These are phyloP conservation scores for Neostapfia colusana DNA, from an alignment of 176 grass and related monocot genomes.

Conservation along the genomic window DNA sequence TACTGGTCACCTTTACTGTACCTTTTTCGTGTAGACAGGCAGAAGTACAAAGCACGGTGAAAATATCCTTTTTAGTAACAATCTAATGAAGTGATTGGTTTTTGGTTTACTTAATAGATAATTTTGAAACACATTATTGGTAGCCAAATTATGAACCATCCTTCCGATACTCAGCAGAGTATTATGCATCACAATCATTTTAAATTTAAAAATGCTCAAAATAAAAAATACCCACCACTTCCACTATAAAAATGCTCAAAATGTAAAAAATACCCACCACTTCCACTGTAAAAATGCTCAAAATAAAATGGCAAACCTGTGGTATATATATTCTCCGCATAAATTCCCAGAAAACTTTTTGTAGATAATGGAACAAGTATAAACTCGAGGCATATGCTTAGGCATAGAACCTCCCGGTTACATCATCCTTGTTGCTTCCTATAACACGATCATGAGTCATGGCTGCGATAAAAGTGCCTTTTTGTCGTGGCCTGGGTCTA, in stretches of 20 bases:
- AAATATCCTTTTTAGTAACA: no score
- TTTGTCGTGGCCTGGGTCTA: slow-evolving; percentile 33
- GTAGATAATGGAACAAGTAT: background rate
- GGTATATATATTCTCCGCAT: slow-evolving; percentile 20
- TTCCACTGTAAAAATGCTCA: no score
- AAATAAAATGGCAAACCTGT: no score
- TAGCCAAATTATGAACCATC: background rate
- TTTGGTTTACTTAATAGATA: background rate
- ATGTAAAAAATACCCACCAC: no score
- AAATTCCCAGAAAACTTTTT: background rate
- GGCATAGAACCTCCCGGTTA: background rate
- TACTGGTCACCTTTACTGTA: background rate
- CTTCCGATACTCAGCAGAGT: background rate
- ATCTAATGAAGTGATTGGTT: background rate
- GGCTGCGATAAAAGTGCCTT: slow-evolving; percentile 41
- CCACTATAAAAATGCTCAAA: no score
- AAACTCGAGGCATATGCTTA: slow-evolving; percentile 27
- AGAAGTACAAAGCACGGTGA: background rate
- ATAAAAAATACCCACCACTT: no score
- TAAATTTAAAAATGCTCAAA: no score
- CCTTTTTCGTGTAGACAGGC: background rate
- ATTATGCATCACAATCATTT: background rate
- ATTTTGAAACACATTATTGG: background rate
- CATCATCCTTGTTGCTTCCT: slow-evolving; percentile 18
- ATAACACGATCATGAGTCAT: background rate